Base-by-base conservation (phyloP, 352 stramenopile species). In the Globisporangium middletonii region DNA sequence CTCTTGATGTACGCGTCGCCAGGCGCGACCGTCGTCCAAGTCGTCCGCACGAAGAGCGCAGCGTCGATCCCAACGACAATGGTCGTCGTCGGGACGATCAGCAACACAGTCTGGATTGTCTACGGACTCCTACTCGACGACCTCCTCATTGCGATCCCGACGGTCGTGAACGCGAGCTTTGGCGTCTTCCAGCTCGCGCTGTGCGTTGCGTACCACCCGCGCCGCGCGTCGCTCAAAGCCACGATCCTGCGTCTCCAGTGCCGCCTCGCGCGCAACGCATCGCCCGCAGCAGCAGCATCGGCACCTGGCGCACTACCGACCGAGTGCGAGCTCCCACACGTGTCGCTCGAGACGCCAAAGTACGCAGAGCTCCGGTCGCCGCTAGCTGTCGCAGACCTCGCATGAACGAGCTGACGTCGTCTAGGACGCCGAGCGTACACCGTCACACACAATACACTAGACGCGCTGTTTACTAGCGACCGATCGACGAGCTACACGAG, bases 101-200 rank as follows among this genome's bases (percentile, higher is more conserved):
- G 63, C 64, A 79, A 82, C 56, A 56, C 65, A 15, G 62, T 73
- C 0, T 82, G 70, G 70, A 65, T 75, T 41, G 38, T 77, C 15
- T 77, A 82, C 33, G 63, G 65, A 4, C 60, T 69, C 3, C 52
- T 82, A 13, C 53, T 69, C 12, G 42, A 67, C 44, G 70, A 79
- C 49, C 41, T 55, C 33, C 68, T 79, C 33, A 62, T 82, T 38
- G 49, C 72, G 11, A 59, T 64, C 27, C 71, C 71, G 4, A 75
- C 63, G 3, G 50, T 68, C 3, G 59, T 76, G 44, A 83, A 75
- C 50, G 64, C 55, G 4, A 49, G n/a, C 19, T 54, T 83, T 4
- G 72, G 71, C 35, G 27, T 69, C 26, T 26, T 67, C 4, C 71
- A 83, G 46, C 48, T 77, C 9, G 23, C 67, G n/a, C 50, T 83